Percentiles rank a stretch among this genome's conserved stretches.
Evolutionary conservation across 176 grass and related monocot genomes (phyloP).

Genomic region (Zoysia pacifica): DNA sequence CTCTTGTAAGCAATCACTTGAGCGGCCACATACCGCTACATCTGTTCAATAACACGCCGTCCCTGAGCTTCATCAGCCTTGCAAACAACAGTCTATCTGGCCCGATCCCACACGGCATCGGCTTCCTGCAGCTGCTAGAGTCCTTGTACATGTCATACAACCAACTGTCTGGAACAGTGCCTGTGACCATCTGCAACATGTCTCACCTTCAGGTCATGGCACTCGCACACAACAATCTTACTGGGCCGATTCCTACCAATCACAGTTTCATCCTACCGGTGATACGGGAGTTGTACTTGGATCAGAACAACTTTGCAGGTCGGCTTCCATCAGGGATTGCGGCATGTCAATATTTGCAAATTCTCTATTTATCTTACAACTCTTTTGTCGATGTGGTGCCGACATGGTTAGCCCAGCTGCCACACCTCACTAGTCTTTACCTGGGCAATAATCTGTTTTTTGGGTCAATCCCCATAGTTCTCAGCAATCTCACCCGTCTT

Average conservation of each 20-base stretch:
- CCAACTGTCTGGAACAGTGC: neutral
- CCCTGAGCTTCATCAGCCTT: neutral
- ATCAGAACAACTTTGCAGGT: neutral
- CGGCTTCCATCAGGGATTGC: neutral
- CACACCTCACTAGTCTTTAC: neutral
- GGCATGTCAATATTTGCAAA: neutral
- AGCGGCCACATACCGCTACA: neutral
- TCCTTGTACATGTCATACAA: neutral
- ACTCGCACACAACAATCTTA: neutral
- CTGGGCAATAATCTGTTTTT: neutral
- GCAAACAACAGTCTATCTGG: neutral
- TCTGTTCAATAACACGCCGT: neutral
- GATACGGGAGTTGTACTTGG: accelerated
- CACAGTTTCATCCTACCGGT: neutral
- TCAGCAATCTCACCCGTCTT: neutral
- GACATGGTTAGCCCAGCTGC: neutral
- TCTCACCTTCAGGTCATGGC: neutral
- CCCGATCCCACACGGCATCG: neutral
- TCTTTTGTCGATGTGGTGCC: neutral
- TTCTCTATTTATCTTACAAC: neutral
- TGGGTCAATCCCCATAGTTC: neutral
- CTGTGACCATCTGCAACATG: neutral
- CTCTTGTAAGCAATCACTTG: neutral
- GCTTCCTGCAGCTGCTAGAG: neutral
- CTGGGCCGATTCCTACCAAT: neutral